phyloP scores from a whole-genome alignment of 176 grass and related monocot genomes.

The Cenchrus purpureus region DNA sequence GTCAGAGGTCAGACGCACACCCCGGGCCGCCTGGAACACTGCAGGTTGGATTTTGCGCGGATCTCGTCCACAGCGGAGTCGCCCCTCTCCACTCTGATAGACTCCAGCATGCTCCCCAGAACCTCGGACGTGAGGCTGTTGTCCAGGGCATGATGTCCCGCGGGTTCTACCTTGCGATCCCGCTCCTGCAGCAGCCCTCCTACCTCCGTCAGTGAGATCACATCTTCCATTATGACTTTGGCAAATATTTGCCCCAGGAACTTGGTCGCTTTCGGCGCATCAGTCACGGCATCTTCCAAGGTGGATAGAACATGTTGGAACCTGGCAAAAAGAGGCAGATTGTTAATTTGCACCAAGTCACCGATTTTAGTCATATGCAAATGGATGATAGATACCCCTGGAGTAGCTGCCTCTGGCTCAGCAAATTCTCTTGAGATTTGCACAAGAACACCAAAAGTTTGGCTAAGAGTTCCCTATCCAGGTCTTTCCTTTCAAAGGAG shows the following conservation, averaged over 20 bases:
- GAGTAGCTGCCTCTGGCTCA: conserved; percentile 60
- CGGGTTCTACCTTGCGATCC: conserved; percentile 42
- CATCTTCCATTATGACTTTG: conserved; percentile 63
- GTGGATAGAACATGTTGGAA: conserved; percentile 67
- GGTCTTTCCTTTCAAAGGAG: conserved; percentile 82
- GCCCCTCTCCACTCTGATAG: conserved; percentile 59
- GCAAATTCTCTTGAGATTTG: conserved; percentile 59
- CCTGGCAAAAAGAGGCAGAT: conserved; percentile 44
- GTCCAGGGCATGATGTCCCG: conserved; percentile 38
- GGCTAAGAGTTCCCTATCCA: conserved; percentile 75
- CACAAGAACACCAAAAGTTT: conserved; percentile 74
- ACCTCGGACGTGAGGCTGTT: conserved; percentile 59
- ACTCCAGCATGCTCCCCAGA: conserved; percentile 59
- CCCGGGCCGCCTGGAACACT: conserved; percentile 28
- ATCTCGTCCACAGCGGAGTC: conserved; percentile 63
- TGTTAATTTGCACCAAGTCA: background rate
- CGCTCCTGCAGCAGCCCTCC: conserved; percentile 53
- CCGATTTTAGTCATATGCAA: background rate
- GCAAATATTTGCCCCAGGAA: conserved; percentile 70
- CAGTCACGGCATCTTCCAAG: conserved; percentile 75
- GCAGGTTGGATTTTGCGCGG: conserved; percentile 46
- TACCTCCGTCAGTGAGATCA: conserved; percentile 56
- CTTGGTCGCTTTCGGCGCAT: conserved; percentile 72
- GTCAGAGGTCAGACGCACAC: conserved; percentile 43
- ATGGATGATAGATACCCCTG: conserved; percentile 71